phyloP scores from a whole-genome alignment of 768 basidiomycete genomes.

The Agrocybe pediades region DNA sequence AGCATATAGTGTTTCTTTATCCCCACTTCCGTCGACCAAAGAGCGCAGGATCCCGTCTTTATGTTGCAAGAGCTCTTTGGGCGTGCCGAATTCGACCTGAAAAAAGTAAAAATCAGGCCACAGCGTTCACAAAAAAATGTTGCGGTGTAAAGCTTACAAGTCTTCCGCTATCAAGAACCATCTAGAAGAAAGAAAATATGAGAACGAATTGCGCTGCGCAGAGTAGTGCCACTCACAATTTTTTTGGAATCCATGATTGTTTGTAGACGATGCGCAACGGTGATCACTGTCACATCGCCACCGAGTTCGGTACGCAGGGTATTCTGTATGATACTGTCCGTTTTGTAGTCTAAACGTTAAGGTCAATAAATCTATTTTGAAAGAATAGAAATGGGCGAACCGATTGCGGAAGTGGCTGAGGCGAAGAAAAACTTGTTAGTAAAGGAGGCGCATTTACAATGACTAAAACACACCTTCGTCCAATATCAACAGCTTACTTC shows the following conservation, averaged over 20 bases:
- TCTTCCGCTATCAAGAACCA: not conserved
- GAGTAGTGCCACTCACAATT: too few species aligned
- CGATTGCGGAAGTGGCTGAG: conserved; percentile 45
- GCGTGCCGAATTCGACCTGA: conserved; percentile 22
- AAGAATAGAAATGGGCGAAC: conserved; percentile 30
- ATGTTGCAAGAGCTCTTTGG: conserved; percentile 12
- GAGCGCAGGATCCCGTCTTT: conserved; percentile 13
- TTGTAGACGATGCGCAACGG: conserved; percentile 68
- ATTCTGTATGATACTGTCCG: conserved; percentile 68
- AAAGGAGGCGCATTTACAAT: not conserved
- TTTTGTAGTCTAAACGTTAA: conserved; percentile 48
- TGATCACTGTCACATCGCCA: conserved; percentile 59
- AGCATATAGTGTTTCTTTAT: conserved; percentile 15
- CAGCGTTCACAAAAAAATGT: too few species aligned
- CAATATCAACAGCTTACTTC: conserved; percentile 59
- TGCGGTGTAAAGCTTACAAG: not conserved
- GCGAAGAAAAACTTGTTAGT: not conserved
- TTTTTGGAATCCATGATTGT: conserved; percentile 68
- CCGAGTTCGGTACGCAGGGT: conserved; percentile 66
- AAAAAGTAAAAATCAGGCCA: too few species aligned
- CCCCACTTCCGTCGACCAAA: conserved; percentile 21
- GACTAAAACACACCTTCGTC: conserved; percentile 29
- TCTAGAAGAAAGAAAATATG: not conserved
- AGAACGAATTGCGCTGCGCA: too few species aligned
- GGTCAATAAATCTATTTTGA: not conserved